phyloP scores from a whole-genome alignment of 192 early-diverging fungal species.

The Phycomyces nitens region DNA sequence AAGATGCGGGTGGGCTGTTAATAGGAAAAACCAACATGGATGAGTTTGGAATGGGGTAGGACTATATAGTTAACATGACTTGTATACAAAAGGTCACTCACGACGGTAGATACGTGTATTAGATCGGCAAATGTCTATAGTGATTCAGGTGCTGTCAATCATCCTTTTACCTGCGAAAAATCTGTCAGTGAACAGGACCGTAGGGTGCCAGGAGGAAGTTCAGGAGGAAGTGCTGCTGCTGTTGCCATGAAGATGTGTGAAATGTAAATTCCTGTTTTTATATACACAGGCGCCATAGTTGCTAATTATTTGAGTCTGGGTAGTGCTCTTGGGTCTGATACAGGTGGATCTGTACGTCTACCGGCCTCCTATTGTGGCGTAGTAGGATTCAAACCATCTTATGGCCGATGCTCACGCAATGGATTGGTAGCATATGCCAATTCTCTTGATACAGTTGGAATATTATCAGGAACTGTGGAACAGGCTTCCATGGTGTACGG shows the following conservation, averaged over 20 bases:
- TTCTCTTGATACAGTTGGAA: constrained; percentile 87
- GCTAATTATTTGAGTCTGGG: neutral
- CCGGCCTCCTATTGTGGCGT: constrained; percentile 94
- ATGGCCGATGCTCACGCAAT: constrained; percentile 79
- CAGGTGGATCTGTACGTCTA: constrained; percentile 90
- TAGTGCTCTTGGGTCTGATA: constrained; percentile 89
- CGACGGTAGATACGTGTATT: neutral
- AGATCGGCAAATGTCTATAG: constrained; percentile 51
- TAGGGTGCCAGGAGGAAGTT: constrained; percentile 83
- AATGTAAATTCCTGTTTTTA: constrained; percentile 46
- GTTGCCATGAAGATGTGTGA: constrained; percentile 80
- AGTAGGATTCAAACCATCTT: constrained; percentile 90
- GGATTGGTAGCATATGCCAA: constrained; percentile 85
- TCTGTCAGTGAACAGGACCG: constrained; percentile 13
- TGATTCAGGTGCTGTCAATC: constrained; percentile 36
- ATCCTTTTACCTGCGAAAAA: constrained; percentile 27
- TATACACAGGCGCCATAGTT: neutral
- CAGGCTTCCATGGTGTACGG: constrained; percentile 59
- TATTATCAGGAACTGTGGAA: constrained; percentile 58
- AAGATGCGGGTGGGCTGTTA: constrained; percentile 59
- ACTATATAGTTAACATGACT: too few relatives aligned
- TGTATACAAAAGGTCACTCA: too few relatives aligned
- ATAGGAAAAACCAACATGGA: constrained; percentile 90
- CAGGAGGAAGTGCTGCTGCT: constrained; percentile 87
- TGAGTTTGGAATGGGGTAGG: constrained; percentile 95